These are phyloP conservation scores for Psilocybe azurescens DNA, from an alignment of 768 basidiomycete species.

Conservation along the genomic window DNA sequence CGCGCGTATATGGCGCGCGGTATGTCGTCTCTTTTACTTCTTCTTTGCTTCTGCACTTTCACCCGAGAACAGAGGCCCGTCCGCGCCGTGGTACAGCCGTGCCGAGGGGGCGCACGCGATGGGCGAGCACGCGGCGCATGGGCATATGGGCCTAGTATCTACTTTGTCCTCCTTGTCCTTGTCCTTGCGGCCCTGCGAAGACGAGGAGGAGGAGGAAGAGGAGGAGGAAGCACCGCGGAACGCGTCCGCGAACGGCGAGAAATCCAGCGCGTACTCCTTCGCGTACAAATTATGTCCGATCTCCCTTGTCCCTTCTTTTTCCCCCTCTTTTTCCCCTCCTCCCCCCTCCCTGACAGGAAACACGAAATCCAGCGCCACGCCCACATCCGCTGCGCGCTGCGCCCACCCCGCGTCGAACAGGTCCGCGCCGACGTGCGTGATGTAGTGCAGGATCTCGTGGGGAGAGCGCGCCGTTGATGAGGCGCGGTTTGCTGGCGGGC, in stretches of 20 bases:
- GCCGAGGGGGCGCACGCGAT: slow-evolving; percentile 36
- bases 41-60: not conserved
- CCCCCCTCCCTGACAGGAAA: too few relatives aligned
- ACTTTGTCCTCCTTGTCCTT: too few relatives aligned
- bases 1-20: slow-evolving; percentile 48
- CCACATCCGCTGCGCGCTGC: slow-evolving; percentile 66
- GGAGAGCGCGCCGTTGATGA: slow-evolving; percentile 67
- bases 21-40: not conserved
- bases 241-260: slow-evolving; percentile 52
- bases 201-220: too few relatives aligned
- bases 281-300: slow-evolving; percentile 81
- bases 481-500: slow-evolving; percentile 61
- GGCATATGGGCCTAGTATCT: slow-evolving; percentile 45
- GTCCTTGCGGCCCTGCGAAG: too few relatives aligned
- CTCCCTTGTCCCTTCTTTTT: too few relatives aligned
- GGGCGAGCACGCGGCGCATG: slow-evolving; percentile 64
- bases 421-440: slow-evolving; percentile 72
- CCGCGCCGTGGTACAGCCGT: slow-evolving; percentile 56
- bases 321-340: too few relatives aligned
- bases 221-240: slow-evolving; percentile 32
- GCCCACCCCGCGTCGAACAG: slow-evolving; percentile 80
- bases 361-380: slow-evolving; percentile 78
- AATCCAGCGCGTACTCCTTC: slow-evolving; percentile 61
- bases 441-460: slow-evolving; percentile 75
- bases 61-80: slow-evolving; percentile 30